Conservation (phyloP, 1,139 yeast genomes). For the Lodderomyces jiufengensis region DNA sequence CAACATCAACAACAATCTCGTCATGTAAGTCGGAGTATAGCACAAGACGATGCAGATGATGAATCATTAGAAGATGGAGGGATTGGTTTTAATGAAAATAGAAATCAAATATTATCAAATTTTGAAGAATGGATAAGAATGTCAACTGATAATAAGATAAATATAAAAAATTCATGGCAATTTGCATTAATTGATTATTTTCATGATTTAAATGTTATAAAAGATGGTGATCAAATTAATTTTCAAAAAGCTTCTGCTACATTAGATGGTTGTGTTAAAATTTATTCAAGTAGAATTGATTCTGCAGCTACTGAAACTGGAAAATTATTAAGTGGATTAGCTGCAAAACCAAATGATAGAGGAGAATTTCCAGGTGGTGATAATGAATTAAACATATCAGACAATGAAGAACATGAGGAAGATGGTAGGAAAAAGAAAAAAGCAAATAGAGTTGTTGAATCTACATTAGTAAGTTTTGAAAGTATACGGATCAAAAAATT, state of each 20-base stretch:
- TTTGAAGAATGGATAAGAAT: conserved; percentile 89
- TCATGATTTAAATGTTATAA: conserved; percentile 44
- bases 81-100: conserved; percentile 44
- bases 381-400: conserved; percentile 17
- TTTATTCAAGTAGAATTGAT: conserved; percentile 63
- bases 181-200: conserved; percentile 86
- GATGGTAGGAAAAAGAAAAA: conserved; percentile 29
- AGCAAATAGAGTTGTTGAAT: conserved; percentile 39
- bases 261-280: conserved; percentile 40
- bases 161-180: conserved; percentile 62
- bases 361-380: conserved; percentile 9
- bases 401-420: conserved; percentile 16
- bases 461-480: conserved; percentile 52
- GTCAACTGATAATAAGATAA: conserved; percentile 84
- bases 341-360: conserved; percentile 20
- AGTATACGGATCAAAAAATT: conserved; percentile 62
- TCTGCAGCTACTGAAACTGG: conserved; percentile 92
- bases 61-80: conserved; percentile 33
- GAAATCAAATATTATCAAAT: conserved; percentile 49
- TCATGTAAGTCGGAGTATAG: conserved; percentile 19
- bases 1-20: conserved; percentile 13
- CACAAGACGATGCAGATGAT: conserved; percentile 9
- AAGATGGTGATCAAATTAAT: conserved; percentile 42
- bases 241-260: conserved; percentile 42
- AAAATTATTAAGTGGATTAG: conserved; percentile 71